A percentile compares a stretch with the other conserved stretches of the same genome.
phyloP scores from a whole-genome alignment of 805 yeast species.

The Sugiyamaella chiloensis region DNA sequence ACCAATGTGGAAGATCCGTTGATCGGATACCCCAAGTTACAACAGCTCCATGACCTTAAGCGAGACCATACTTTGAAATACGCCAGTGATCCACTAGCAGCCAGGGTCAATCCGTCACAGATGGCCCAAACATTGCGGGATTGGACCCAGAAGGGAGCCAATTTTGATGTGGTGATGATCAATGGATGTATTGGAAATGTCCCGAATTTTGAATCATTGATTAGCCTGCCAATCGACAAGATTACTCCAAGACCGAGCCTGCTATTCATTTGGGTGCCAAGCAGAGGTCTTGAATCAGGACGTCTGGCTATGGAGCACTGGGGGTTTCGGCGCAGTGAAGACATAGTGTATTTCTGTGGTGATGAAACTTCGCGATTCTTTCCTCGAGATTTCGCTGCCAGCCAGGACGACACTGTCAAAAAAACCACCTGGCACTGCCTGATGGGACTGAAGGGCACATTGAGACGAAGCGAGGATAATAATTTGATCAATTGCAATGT shows the following conservation, averaged over 20 bases:
- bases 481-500: conserved; percentile 89
- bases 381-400: conserved; percentile 49
- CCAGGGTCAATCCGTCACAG: conserved; percentile 47
- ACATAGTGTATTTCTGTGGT: conserved; percentile 76
- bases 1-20: conserved; percentile 64
- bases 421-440: conserved; percentile 91
- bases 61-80: conserved; percentile 50
- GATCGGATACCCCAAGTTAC: conserved; percentile 84
- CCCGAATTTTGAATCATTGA: conserved; percentile 57
- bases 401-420: conserved; percentile 45
- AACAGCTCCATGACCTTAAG: conserved; percentile 63
- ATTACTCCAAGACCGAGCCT: conserved; percentile 84
- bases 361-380: conserved; percentile 61
- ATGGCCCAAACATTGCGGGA: conserved; percentile 55
- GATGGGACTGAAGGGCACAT: conserved; percentile 97
- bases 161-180: conserved; percentile 88
- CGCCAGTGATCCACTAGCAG: conserved; percentile 65
- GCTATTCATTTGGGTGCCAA: conserved; percentile 82
- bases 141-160: conserved; percentile 59
- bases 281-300: conserved; percentile 61
- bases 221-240: conserved; percentile 65
- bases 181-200: conserved; percentile 81
- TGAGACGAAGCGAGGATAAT: conserved; percentile 76
- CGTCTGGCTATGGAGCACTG: conserved; percentile 45
- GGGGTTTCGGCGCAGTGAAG: conserved; percentile 86